A percentile compares a stretch with the other conserved stretches of the same genome.
Conservation (phyloP, 305 asterid species). For the Solanum hybrid region DNA sequence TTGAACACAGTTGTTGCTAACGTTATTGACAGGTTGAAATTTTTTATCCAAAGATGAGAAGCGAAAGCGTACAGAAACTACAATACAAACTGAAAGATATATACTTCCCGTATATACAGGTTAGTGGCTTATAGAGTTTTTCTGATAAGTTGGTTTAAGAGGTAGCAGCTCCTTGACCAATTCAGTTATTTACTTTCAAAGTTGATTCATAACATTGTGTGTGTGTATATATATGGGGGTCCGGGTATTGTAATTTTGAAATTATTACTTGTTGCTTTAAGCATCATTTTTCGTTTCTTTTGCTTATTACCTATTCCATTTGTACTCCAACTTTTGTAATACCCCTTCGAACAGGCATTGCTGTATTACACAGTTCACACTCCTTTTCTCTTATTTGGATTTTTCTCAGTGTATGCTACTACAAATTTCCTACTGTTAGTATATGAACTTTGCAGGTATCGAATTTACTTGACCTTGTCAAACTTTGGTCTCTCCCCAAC, state of each 20-base stretch:
- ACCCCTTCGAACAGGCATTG: not conserved
- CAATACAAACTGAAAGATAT: slow-evolving; percentile 53
- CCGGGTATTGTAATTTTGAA: not conserved
- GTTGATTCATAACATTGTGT: not conserved
- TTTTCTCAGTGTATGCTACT: not conserved
- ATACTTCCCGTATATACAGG: slow-evolving; percentile 89
- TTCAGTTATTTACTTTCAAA: not conserved
- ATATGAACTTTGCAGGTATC: not conserved
- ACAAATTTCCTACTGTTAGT: not conserved
- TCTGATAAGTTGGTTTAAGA: not conserved
- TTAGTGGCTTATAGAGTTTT: slow-evolving; percentile 6
- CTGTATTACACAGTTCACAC: not conserved
- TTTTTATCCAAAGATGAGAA: slow-evolving; percentile 31
- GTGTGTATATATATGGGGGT: not conserved
- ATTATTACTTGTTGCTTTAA: not conserved
- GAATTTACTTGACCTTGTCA: not conserved
- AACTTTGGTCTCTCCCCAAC: not conserved
- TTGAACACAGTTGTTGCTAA: not conserved
- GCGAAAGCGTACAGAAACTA: slow-evolving; percentile 16
- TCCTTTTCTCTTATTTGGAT: not conserved
- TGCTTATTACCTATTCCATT: not conserved
- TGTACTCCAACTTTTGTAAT: not conserved
- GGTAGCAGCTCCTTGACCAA: not conserved
- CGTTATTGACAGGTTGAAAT: slow-evolving; percentile 49
- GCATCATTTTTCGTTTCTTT: not conserved